Percentiles rank a stretch among this genome's conserved stretches.
Evolutionary conservation across 2,329 filamentous ascomycete genomes (phyloP).

Genomic region (Aspergillus sergii): DNA sequence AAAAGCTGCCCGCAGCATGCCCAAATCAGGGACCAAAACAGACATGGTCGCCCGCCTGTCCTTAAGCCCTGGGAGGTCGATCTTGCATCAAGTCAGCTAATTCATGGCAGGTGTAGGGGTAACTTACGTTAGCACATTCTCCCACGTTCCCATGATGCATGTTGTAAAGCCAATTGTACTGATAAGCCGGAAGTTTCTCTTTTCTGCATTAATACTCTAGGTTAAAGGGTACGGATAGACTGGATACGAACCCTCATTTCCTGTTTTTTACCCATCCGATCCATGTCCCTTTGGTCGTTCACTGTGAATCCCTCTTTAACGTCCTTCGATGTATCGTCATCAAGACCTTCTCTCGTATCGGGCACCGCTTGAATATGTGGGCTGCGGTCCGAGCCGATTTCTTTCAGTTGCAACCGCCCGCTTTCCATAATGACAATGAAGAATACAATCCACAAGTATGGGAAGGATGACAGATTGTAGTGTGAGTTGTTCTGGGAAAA

Average conservation of each 20-base stretch:
- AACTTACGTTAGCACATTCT: neutral
- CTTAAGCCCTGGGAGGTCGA: conserved; percentile 1
- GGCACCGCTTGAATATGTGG: neutral
- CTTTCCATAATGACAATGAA: neutral
- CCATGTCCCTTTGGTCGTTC: conserved; percentile 3
- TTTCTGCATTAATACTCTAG: neutral
- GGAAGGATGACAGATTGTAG: neutral
- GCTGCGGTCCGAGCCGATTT: neutral
- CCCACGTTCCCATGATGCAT: conserved; percentile 2
- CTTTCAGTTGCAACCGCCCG: neutral
- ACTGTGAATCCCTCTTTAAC: neutral
- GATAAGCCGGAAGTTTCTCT: conserved; percentile 6
- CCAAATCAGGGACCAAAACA: conserved; percentile 7
- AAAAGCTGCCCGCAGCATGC: conserved; percentile 3
- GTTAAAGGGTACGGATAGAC: neutral
- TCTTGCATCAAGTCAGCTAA: neutral
- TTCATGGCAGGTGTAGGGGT: fast-evolving
- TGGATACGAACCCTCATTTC: neutral
- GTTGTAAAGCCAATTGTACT: conserved; percentile 6
- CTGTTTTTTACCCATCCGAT: conserved; percentile 6
- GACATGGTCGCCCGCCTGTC: neutral
- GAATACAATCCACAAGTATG: neutral
- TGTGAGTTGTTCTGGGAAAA: neutral
- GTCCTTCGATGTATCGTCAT: neutral
- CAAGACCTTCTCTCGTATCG: neutral